Evolutionary conservation across 345 rosid species (phyloP).

Genomic region (Murraya paniculata): DNA sequence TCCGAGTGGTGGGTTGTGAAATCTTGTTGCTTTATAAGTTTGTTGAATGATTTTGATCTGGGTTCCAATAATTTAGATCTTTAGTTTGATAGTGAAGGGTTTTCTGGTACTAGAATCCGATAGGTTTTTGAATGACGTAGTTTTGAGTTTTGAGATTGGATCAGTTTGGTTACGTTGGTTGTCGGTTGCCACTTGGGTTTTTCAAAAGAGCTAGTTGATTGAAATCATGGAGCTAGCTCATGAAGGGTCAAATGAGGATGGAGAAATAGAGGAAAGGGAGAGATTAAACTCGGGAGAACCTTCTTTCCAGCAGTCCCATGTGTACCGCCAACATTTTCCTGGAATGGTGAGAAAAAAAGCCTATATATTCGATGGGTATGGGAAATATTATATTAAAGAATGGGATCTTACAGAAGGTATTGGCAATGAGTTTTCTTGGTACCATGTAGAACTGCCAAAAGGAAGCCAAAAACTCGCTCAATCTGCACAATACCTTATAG

Average conservation of each 20-base stretch:
- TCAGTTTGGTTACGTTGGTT: background rate
- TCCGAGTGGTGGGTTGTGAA: constrained; percentile 10
- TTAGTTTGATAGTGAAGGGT: background rate
- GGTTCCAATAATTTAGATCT: constrained; percentile 10
- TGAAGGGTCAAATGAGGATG: constrained; percentile 36
- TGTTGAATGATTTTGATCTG: constrained; percentile 12
- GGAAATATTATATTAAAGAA: constrained; percentile 62
- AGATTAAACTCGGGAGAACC: constrained; percentile 30
- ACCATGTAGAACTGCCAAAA: constrained; percentile 88
- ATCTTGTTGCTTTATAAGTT: constrained; percentile 13
- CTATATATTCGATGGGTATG: constrained; percentile 79
- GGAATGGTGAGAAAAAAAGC: constrained; percentile 80
- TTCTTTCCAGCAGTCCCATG: constrained; percentile 18
- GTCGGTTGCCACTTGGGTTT: background rate
- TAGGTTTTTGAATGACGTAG: background rate
- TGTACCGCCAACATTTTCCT: constrained; percentile 30
- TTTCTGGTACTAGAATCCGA: background rate
- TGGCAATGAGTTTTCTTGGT: constrained; percentile 89
- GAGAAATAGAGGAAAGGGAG: constrained; percentile 52
- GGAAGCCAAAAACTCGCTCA: constrained; percentile 73
- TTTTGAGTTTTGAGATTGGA: background rate
- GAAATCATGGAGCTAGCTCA: constrained; percentile 48
- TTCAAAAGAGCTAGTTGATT: background rate
- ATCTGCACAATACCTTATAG: constrained; percentile 86
- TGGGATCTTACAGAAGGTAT: constrained; percentile 83